Conservation (phyloP, 208 protist genomes). For the Blastocrithidia nonstop region DNA sequence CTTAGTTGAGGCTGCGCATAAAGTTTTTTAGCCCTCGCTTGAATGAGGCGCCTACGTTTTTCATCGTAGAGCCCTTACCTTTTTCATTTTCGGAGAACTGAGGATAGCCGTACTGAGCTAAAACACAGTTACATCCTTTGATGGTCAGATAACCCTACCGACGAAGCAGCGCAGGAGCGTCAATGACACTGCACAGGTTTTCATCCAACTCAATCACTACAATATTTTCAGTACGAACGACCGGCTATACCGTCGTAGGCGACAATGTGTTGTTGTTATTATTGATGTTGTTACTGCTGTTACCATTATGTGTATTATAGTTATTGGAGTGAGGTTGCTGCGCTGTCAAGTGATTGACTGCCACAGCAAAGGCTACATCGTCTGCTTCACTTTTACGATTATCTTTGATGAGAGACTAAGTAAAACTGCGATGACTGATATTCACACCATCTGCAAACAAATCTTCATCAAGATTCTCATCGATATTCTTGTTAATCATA, state of each 20-base stretch:
- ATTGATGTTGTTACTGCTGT: background rate
- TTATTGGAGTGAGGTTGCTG: background rate
- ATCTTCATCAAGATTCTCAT: background rate
- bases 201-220: constrained; percentile 55
- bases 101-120: constrained; percentile 45
- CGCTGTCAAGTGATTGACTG: background rate
- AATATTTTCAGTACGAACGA: constrained; percentile 15
- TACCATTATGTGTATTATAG: constrained; percentile 7
- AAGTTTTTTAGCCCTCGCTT: constrained; percentile 58
- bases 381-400: background rate
- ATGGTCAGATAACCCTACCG: constrained; percentile 17
- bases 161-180: constrained; percentile 25
- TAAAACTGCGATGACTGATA: too few species aligned
- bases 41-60: constrained; percentile 44
- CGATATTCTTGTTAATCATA: background rate
- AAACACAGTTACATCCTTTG: constrained; percentile 16
- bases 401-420: too few species aligned
- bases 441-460: background rate
- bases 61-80: constrained; percentile 17
- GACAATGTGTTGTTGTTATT: too few species aligned
- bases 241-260: too few species aligned
- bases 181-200: constrained; percentile 18
- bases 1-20: constrained; percentile 43
- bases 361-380: background rate
- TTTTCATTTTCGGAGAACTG: constrained; percentile 9